Conservation (phyloP, 2,329 filamentous ascomycete species). For the Nectriaceae sp. region DNA sequence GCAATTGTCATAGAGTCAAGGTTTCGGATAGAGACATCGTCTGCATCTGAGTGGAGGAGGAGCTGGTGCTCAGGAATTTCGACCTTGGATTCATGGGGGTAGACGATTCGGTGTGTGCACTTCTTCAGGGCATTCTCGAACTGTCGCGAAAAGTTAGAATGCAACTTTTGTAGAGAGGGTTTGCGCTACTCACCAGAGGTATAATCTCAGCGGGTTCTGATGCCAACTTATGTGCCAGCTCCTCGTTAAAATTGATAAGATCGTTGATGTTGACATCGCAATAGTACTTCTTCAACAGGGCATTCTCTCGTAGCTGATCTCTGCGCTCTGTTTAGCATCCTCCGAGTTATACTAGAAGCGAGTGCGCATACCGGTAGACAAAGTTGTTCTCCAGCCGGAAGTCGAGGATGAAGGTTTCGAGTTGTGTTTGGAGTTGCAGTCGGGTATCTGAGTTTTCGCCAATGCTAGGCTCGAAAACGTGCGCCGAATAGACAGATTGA, state of each 20-base stretch:
- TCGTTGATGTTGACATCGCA: constrained; percentile 97
- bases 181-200: constrained; percentile 65
- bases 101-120: constrained; percentile 92
- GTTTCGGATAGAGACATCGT: constrained; percentile 90
- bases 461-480: constrained; percentile 71
- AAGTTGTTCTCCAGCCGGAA: constrained; percentile 94
- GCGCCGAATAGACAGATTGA: constrained; percentile 83
- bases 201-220: constrained; percentile 92
- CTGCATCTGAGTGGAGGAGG: constrained; percentile 87
- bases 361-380: constrained; percentile 74
- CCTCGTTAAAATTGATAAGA: constrained; percentile 93
- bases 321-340: constrained; percentile 45
- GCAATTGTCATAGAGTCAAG: constrained; percentile 92
- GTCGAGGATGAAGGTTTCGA: constrained; percentile 89
- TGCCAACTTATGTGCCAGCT: constrained; percentile 85
- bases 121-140: constrained; percentile 89
- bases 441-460: constrained; percentile 69
- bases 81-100: constrained; percentile 68
- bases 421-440: constrained; percentile 72
- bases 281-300: constrained; percentile 89
- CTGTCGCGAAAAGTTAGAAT: constrained; percentile 47
- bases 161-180: too few relatives aligned
- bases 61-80: constrained; percentile 89
- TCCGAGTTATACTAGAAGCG: not conserved
- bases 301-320: constrained; percentile 95